A percentile compares a stretch with the other conserved stretches of the same genome.
phyloP scores from a whole-genome alignment of 345 rosid genomes.

The Eucalyptus pauciflora region DNA sequence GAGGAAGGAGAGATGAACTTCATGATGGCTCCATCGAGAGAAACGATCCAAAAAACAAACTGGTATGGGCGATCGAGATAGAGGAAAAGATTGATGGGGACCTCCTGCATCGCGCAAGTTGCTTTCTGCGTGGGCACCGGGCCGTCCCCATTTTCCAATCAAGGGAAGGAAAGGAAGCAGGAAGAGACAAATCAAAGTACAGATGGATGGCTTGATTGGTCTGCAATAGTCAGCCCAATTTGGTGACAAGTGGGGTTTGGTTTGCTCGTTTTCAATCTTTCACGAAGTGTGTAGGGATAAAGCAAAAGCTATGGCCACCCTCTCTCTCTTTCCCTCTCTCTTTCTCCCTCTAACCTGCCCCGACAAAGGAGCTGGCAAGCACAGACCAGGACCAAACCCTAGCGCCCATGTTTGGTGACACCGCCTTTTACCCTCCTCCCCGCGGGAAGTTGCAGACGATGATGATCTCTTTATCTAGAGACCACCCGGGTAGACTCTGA shows the following conservation, averaged over 20 bases:
- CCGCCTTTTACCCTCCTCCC: background rate
- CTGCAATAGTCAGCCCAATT: background rate
- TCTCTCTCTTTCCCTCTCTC: background rate
- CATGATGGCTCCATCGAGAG: background rate
- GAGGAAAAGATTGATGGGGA: background rate
- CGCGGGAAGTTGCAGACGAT: background rate
- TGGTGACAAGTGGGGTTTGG: background rate
- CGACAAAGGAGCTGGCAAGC: conserved; percentile 15
- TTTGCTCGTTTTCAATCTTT: background rate
- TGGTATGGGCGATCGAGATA: background rate
- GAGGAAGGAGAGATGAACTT: background rate
- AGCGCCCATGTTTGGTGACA: background rate
- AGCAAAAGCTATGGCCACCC: background rate
- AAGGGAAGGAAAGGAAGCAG: background rate
- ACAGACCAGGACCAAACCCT: background rate
- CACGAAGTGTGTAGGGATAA: background rate
- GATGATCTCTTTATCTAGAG: background rate
- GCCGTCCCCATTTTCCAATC: background rate
- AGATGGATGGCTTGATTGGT: background rate
- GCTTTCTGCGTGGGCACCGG: background rate
- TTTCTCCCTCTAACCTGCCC: background rate
- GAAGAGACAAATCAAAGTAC: conserved; percentile 18
- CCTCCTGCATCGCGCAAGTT: background rate
- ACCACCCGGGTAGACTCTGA: background rate
- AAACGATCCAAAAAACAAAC: background rate